A percentile compares a stretch with the other conserved stretches of the same genome.
These are phyloP conservation scores for Talaromyces sp. DNA, from an alignment of 2,329 filamentous ascomycete genomes.

Conservation along the genomic window DNA sequence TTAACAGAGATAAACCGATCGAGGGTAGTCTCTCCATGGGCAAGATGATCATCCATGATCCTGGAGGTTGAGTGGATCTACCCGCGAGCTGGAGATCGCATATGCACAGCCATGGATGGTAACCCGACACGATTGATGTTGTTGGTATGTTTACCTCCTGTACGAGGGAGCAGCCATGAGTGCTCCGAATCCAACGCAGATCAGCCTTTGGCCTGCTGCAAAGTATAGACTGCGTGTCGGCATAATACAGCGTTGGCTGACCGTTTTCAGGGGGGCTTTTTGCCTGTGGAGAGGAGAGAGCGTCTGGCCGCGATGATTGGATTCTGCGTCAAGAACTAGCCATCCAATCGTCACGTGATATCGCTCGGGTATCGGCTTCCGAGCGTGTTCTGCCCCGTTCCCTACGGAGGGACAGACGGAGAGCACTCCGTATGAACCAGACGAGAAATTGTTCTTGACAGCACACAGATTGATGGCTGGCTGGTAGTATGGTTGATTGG, in stretches of 20 bases:
- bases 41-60: conserved; percentile 5
- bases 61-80: conserved; percentile 11
- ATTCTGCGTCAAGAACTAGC: not conserved
- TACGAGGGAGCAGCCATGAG: not conserved
- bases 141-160: not conserved
- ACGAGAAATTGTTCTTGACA: not conserved
- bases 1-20: not conserved
- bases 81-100: conserved; percentile 5
- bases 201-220: not conserved
- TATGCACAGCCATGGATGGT: not conserved
- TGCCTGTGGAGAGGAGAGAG: not conserved
- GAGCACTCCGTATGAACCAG: not conserved
- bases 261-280: not conserved
- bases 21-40: not conserved
- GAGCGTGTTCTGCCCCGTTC: not conserved
- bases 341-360: not conserved
- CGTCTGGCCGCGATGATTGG: not conserved
- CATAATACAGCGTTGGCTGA: not conserved
- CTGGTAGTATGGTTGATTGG: not conserved
- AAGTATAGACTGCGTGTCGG: not conserved
- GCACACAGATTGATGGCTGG: not conserved
- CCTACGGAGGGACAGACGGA: not conserved
- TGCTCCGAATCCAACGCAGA: not conserved
- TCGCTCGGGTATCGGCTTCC: not conserved
- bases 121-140: not conserved